Percentiles rank a stretch among this genome's conserved stretches.
Conservation (phyloP, 2,329 filamentous ascomycete genomes). For the Dothidotthia symphoricarpi region DNA sequence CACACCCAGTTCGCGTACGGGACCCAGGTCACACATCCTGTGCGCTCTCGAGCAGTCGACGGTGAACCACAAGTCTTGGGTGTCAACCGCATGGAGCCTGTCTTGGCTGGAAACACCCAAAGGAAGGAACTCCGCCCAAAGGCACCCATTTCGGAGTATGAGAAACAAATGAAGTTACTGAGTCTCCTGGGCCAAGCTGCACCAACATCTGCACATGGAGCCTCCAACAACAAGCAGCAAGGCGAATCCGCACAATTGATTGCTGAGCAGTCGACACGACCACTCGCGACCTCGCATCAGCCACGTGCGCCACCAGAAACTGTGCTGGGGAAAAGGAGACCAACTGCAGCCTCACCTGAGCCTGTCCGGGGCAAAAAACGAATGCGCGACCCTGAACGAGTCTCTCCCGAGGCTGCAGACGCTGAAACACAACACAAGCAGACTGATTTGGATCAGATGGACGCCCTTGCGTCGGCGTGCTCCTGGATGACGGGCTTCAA, state of each 20-base stretch:
- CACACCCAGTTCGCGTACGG: conserved; percentile 22
- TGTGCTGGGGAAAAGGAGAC: too few species aligned
- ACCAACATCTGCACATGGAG: not conserved
- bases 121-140: conserved; percentile 10
- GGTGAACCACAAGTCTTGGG: conserved; percentile 12
- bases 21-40: conserved; percentile 20
- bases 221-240: too few species aligned
- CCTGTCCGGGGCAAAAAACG: conserved; percentile 4
- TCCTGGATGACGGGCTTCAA: conserved; percentile 26
- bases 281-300: too few species aligned
- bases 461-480: conserved; percentile 11
- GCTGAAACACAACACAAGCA: not conserved
- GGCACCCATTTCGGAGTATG: conserved; percentile 1
- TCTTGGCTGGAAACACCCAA: conserved; percentile 21
- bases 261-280: not conserved
- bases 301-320: too few species aligned
- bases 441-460: conserved; percentile 1
- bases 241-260: not conserved
- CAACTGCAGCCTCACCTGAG: not conserved
- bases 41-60: conserved; percentile 1
- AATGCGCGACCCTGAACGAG: conserved; percentile 1
- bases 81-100: conserved; percentile 17
- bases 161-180: not conserved
- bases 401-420: not conserved
- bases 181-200: not conserved